Base-by-base conservation (phyloP, 2,329 filamentous ascomycete genomes). In the Thermothelomyces thermophilus region DNA sequence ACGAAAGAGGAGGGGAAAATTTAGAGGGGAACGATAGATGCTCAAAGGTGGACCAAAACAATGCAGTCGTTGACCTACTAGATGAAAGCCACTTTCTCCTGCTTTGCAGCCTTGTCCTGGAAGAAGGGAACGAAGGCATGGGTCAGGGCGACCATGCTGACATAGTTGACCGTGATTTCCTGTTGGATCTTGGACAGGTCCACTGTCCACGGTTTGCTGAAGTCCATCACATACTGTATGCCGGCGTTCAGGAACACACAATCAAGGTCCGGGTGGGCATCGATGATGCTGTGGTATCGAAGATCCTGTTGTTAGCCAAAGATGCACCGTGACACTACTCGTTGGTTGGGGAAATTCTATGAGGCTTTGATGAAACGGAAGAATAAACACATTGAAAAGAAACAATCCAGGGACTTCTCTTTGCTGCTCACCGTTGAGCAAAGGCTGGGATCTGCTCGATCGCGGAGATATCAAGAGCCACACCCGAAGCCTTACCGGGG, bases 221-320 rank as follows among this genome's bases (percentile, higher is more conserved):
- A 73, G 62, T 77, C 65, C 36, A 76, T 63, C 1, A 59, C 60
- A 24, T 67, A 66, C 60, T 83, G 78, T 28, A 77, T 68, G 8
- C 78, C 79, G 0, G 79, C 73, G 60, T 82, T 82, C 44, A 83
- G 64, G 48, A 83, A 63, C 22, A 84, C 60, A 56, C 72, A 73
- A 63, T 82, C 77, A 24, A 83, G 70, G 24, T 71, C 64, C 0
- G 77, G 74, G 58, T 77, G 68, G 1, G 50, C 50, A 5, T 56
- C 42, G 5, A 60, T 64, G 46, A 72, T 66, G 10, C 68, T 70
- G 28, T 24, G 26, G 1, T 16, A 16, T 19, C 8, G 24, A 28
- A 13, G 9, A 26, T 26, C 5, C 24, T 26, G 24, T 26, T 26
- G 20, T 30, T 31, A 45, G 40, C 22, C 2, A 44, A 36, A 10